A percentile compares a stretch with the other conserved stretches of the same genome.
These are phyloP conservation scores for Aspergillus ostianus DNA, from an alignment of 495 filamentous ascomycete species.

Conservation along the genomic window DNA sequence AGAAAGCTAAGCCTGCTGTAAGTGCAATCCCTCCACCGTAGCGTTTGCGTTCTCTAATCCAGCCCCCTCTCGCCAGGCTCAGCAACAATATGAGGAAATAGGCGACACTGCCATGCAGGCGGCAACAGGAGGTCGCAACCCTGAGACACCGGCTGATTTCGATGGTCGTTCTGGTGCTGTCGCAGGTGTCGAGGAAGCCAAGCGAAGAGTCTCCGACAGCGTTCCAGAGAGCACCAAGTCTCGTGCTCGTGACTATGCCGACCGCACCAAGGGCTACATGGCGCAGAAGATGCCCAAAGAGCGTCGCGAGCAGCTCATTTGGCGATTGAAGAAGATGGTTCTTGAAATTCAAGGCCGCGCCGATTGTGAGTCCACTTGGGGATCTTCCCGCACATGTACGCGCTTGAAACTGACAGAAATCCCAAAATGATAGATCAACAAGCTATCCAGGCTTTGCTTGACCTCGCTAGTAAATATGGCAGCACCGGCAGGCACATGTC, in stretches of 20 bases:
- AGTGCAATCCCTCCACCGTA: slow-evolving; percentile 9
- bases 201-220: slow-evolving; percentile 48
- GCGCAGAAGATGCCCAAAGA: slow-evolving; percentile 85
- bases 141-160: slow-evolving; percentile 45
- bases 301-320: slow-evolving; percentile 89
- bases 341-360: slow-evolving; percentile 91
- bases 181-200: slow-evolving; percentile 49
- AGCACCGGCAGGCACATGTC: slow-evolving; percentile 66
- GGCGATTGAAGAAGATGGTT: slow-evolving; percentile 96
- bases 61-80: slow-evolving; percentile 7
- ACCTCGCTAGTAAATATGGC: slow-evolving; percentile 81
- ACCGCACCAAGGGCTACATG: slow-evolving; percentile 69
- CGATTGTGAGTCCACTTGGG: slow-evolving; percentile 61
- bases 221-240: slow-evolving; percentile 37
- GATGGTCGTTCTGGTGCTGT: slow-evolving; percentile 52
- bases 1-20: slow-evolving; percentile 59
- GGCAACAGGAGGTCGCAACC: slow-evolving; percentile 45
- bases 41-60: slow-evolving; percentile 5
- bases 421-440: slow-evolving; percentile 57
- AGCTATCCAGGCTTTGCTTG: slow-evolving; percentile 81
- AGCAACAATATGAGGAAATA: slow-evolving; percentile 48
- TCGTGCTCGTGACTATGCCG: slow-evolving; percentile 27
- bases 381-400: not conserved
- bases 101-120: slow-evolving; percentile 54
- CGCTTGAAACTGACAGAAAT: not conserved